Evolutionary conservation across 2,329 filamentous ascomycete genomes (phyloP).

Genomic region (Penicillium decumbens): DNA sequence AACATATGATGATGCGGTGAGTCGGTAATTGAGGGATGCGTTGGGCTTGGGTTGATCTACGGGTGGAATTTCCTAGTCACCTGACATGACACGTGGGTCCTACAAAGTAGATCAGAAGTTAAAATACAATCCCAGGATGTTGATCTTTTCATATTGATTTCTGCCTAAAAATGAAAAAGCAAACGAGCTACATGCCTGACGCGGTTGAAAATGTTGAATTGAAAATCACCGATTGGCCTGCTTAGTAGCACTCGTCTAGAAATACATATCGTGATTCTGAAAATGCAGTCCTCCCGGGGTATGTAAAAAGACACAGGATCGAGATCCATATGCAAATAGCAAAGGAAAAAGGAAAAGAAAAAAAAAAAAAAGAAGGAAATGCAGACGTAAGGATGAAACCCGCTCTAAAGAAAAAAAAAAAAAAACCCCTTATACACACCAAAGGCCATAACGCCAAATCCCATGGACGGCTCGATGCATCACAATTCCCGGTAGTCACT

Average conservation of each 20-base stretch:
- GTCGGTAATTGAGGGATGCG: not conserved
- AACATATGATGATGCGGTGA: not conserved
- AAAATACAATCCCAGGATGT: too few species aligned
- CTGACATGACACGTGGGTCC: slow-evolving; percentile 1
- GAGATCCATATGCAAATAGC: slow-evolving; percentile 2
- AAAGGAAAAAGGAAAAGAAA: not conserved
- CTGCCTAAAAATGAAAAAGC: too few species aligned
- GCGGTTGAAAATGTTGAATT: not conserved
- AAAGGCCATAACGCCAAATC: not conserved
- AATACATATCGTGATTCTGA: slow-evolving; percentile 8
- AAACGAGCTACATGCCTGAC: not conserved
- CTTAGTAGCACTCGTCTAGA: slow-evolving; percentile 3
- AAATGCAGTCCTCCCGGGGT: slow-evolving; percentile 3
- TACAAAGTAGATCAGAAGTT: not conserved
- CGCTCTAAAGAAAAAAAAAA: not conserved
- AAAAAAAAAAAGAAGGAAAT: not conserved
- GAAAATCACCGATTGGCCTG: not conserved
- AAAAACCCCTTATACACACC: slow-evolving; percentile 7
- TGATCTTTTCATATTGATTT: too few species aligned
- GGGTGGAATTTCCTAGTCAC: slow-evolving; percentile 9
- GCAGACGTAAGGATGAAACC: not conserved
- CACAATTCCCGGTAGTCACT: slow-evolving; percentile 86
- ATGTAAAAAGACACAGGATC: slow-evolving; percentile 1
- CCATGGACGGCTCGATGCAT: slow-evolving; percentile 6
- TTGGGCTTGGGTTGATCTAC: not conserved